A percentile compares a stretch with the other conserved stretches of the same genome.
Evolutionary conservation across 2,329 filamentous ascomycete genomes (phyloP).

Genomic region (Sordariomycetes sp.): DNA sequence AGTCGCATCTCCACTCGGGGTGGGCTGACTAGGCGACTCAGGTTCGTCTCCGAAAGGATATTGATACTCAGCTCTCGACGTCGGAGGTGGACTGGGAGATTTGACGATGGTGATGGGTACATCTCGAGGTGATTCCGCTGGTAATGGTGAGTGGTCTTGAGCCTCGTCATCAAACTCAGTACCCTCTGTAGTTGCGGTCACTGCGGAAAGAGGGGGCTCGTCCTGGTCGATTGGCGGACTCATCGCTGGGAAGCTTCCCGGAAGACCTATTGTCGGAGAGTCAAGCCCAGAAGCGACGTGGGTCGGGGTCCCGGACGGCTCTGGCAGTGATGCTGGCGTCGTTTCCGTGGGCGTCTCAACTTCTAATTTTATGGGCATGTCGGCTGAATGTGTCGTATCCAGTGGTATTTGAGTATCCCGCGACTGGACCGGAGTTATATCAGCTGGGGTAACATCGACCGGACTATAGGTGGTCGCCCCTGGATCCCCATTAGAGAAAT

Average conservation of each 20-base stretch:
- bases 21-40: slow-evolving; percentile 10
- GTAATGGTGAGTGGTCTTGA: slow-evolving; percentile 44
- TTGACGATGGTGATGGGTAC: slow-evolving; percentile 16
- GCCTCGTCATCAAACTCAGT: slow-evolving; percentile 69
- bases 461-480: no score
- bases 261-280: slow-evolving; percentile 59
- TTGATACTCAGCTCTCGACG: slow-evolving; percentile 33
- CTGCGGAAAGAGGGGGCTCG: slow-evolving; percentile 45
- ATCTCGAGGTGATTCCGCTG: slow-evolving; percentile 19
- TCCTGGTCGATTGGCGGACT: slow-evolving; percentile 29
- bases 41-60: slow-evolving; percentile 41
- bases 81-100: slow-evolving; percentile 16
- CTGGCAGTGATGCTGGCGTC: not conserved
- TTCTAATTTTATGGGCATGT: not conserved
- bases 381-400: no score
- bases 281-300: no score
- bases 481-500: no score
- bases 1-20: slow-evolving; percentile 3
- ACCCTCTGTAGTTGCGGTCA: slow-evolving; percentile 49
- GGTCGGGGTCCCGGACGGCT: not conserved
- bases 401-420: no score
- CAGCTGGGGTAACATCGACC: no score
- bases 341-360: not conserved
- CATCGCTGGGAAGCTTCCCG: slow-evolving; percentile 47
- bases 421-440: no score